Base-by-base conservation (phyloP, 495 filamentous ascomycete species). In the Margaritispora aquatica region DNA sequence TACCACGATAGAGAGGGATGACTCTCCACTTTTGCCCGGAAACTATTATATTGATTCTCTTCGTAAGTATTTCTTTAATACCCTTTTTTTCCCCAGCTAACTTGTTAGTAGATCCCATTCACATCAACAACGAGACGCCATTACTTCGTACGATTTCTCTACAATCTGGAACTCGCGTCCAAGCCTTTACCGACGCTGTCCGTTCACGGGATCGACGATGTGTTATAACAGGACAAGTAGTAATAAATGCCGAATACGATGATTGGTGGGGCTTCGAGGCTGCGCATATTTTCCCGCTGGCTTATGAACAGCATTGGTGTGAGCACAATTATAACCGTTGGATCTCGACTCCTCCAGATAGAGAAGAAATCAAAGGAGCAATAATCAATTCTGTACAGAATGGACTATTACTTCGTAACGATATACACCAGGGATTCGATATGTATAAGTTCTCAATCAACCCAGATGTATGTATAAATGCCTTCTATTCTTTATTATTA, bases 361-460 rank as follows among this genome's bases (percentile, higher is more conserved):
- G 20, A 27, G 21, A 29, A n/a, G 57, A 53, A 63, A n/a, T 31
- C 19, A 57, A 22, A 27, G 21, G 36, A n/a, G 57, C 54, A 63
- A n/a, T 31, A 22, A 74, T 75, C 29, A 72, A 71, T 61, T 74
- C 71, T 31, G 20, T 66, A 31, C 67, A 74, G 38, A 74, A 72
- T 68, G 70, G 70, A 7, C 49, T 75, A 38, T 58, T 74, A 26
- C 64, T 75, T 31, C 34, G 29, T 11, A 27, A 36, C n/a, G 44
- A 50, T 64, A 62, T 73, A 62, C 69, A 74, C 53, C 1, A 51
- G 19, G 21, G 68, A 7, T 75, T 72, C 58, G 69, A 75, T 60
- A 24, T 2, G n/a, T 73, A 70, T 63, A 10, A 38, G n/a, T 31
- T 72, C 60, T 66, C 66, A 22, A 69, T 70, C 49, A 70, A 71